phyloP scores from a whole-genome alignment of 495 filamentous ascomycete genomes.

The Neurospora sublineolata region DNA sequence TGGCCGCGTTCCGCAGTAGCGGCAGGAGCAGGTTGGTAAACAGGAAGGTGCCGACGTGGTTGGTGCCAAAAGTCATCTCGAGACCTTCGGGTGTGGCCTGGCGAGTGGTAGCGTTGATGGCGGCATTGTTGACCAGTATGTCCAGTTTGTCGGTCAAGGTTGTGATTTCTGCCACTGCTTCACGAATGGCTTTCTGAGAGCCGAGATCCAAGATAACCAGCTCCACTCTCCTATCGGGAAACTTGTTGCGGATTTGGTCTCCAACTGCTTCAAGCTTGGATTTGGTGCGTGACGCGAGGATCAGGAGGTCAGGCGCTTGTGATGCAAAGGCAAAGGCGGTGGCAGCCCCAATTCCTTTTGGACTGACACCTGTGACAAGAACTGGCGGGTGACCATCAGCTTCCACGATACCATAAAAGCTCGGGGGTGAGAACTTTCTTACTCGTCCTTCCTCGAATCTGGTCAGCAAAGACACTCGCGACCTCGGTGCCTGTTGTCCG shows the following conservation, averaged over 20 bases:
- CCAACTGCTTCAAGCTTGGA: slow-evolving; percentile 39
- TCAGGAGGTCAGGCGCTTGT: slow-evolving; percentile 36
- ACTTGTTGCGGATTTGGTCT: slow-evolving; percentile 20
- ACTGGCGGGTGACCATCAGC: slow-evolving; percentile 5
- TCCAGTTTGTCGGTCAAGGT: slow-evolving; percentile 35
- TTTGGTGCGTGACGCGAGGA: slow-evolving; percentile 43
- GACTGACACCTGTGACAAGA: slow-evolving; percentile 41
- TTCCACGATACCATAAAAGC: background rate
- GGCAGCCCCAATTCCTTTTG: slow-evolving; percentile 40
- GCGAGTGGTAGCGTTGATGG: slow-evolving; percentile 23
- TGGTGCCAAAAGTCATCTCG: slow-evolving; percentile 46
- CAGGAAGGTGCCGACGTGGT: slow-evolving; percentile 49
- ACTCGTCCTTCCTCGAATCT: slow-evolving; percentile 31
- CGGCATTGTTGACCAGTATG: slow-evolving; percentile 48
- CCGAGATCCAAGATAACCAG: slow-evolving; percentile 35
- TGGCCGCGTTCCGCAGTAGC: slow-evolving; percentile 29
- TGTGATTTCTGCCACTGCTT: slow-evolving; percentile 30
- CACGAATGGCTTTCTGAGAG: slow-evolving; percentile 31
- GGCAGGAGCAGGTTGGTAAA: slow-evolving; percentile 45
- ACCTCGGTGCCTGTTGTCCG: slow-evolving; percentile 33
- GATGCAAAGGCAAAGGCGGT: slow-evolving; percentile 44
- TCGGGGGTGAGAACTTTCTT: background rate
- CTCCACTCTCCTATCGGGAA: slow-evolving; percentile 26
- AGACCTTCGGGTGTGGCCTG: slow-evolving; percentile 34
- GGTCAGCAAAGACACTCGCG: slow-evolving; percentile 27